phyloP scores from a whole-genome alignment of 352 stramenopile species.

The Phytophthora idaei region DNA sequence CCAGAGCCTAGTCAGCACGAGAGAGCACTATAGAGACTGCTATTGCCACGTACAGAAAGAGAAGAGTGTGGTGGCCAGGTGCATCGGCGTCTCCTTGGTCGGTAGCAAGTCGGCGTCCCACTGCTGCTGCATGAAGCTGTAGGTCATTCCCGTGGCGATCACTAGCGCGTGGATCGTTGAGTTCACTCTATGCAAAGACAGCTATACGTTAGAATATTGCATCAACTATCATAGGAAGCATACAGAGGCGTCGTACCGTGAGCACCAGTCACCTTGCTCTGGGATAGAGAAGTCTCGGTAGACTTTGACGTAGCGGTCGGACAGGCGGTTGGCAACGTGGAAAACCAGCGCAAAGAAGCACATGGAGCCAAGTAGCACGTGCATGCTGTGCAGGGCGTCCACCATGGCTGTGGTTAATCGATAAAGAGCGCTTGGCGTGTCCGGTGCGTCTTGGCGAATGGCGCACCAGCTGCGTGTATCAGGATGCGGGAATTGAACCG shows the following conservation, averaged over 20 bases:
- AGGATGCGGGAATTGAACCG: conserved; percentile 20
- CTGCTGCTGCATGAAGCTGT: conserved; percentile 59
- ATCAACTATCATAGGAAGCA: neutral
- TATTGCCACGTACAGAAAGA: conserved; percentile 67
- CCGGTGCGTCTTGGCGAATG: conserved; percentile 17
- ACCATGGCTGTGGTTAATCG: conserved; percentile 10
- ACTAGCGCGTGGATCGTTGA: conserved; percentile 79
- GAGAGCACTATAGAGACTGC: neutral
- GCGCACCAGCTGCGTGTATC: conserved; percentile 18
- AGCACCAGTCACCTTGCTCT: conserved; percentile 84
- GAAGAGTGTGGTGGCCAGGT: conserved; percentile 66
- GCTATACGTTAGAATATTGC: conserved; percentile 2
- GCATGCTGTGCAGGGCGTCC: conserved; percentile 35
- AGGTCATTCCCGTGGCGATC: conserved; percentile 69
- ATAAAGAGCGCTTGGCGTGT: neutral
- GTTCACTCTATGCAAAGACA: conserved; percentile 57
- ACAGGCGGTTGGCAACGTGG: conserved; percentile 53
- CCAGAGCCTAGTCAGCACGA: neutral
- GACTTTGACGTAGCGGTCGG: conserved; percentile 54
- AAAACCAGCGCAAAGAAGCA: conserved; percentile 70
- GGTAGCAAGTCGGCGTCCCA: conserved; percentile 74
- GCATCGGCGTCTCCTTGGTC: conserved; percentile 48
- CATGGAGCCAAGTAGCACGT: conserved; percentile 59
- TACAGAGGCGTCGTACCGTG: conserved; percentile 44
- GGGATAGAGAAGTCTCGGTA: conserved; percentile 73